Evolutionary conservation across 768 basidiomycete species (phyloP).

Genomic region (Tulasnella sp.): DNA sequence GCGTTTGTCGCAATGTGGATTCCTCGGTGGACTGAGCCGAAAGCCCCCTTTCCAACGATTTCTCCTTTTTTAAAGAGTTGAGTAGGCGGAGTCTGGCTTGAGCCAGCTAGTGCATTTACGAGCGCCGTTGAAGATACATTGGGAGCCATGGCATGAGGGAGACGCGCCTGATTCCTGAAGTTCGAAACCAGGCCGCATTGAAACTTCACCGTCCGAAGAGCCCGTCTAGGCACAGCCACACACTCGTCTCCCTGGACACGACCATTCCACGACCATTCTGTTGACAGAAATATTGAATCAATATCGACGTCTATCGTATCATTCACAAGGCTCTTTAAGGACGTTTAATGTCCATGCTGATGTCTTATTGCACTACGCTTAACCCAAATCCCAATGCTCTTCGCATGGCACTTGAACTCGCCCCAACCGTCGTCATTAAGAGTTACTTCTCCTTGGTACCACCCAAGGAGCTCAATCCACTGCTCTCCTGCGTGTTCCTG

Average conservation of each 20-base stretch:
- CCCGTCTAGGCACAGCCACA: neutral
- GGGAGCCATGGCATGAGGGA: slow-evolving; percentile 5
- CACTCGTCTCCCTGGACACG: neutral
- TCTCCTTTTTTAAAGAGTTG: slow-evolving; percentile 79
- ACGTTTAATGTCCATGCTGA: neutral
- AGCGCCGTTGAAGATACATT: slow-evolving; percentile 6
- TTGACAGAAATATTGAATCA: neutral
- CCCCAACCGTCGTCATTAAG: slow-evolving; percentile 42
- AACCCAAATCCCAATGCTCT: slow-evolving; percentile 37
- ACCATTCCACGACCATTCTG: neutral
- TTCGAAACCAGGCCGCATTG: neutral
- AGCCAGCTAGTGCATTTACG: neutral
- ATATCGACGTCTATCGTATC: neutral
- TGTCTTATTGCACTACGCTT: neutral
- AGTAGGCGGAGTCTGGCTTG: slow-evolving; percentile 22
- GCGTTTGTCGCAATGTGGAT: slow-evolving; percentile 75
- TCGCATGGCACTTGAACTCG: slow-evolving; percentile 35
- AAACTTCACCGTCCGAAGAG: neutral
- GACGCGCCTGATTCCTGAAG: neutral
- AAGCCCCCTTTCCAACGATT: slow-evolving; percentile 91
- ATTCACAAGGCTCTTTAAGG: neutral
- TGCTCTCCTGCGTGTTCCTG: slow-evolving; percentile 38
- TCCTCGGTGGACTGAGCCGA: slow-evolving; percentile 92
- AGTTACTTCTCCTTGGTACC: slow-evolving; percentile 38
- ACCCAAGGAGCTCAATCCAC: slow-evolving; percentile 41